Percentiles rank a stretch among this genome's conserved stretches.
phyloP scores from a whole-genome alignment of 2,329 filamentous ascomycete genomes.

The Tothia fuscella region DNA sequence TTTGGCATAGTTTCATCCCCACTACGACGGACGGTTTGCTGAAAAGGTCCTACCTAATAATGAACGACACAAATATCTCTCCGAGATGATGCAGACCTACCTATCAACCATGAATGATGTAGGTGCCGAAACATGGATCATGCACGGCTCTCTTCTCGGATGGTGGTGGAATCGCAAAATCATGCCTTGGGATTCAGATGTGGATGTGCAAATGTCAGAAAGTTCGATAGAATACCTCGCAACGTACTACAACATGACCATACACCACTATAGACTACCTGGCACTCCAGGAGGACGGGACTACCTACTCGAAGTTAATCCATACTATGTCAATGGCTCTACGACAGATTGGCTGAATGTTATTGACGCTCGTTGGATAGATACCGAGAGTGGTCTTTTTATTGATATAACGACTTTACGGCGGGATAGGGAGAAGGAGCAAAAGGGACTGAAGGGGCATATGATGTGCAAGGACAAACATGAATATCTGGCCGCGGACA shows the following conservation, averaged over 20 bases:
- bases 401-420: conserved; percentile 50
- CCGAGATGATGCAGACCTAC: conserved; percentile 42
- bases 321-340: conserved; percentile 36
- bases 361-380: conserved; percentile 51
- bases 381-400: conserved; percentile 45
- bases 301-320: conserved; percentile 50
- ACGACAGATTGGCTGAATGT: conserved; percentile 39
- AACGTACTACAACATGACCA: conserved; percentile 50
- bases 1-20: conserved; percentile 34
- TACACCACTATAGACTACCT: conserved; percentile 36
- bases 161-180: conserved; percentile 53
- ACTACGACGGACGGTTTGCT: conserved; percentile 47
- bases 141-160: conserved; percentile 48
- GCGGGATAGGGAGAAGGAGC: conserved; percentile 29
- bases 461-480: conserved; percentile 48
- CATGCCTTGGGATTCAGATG: conserved; percentile 50
- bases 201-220: conserved; percentile 48
- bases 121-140: conserved; percentile 49
- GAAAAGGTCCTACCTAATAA: conserved; percentile 31
- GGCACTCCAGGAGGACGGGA: conserved; percentile 18
- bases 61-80: conserved; percentile 37
- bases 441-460: conserved; percentile 27
- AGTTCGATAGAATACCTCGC: conserved; percentile 43
- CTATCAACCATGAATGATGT: conserved; percentile 44
- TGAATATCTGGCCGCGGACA: conserved; percentile 38